Percentiles rank a stretch among this genome's conserved stretches.
Conservation (phyloP, 345 rosid genomes). For the Salix caprea region DNA sequence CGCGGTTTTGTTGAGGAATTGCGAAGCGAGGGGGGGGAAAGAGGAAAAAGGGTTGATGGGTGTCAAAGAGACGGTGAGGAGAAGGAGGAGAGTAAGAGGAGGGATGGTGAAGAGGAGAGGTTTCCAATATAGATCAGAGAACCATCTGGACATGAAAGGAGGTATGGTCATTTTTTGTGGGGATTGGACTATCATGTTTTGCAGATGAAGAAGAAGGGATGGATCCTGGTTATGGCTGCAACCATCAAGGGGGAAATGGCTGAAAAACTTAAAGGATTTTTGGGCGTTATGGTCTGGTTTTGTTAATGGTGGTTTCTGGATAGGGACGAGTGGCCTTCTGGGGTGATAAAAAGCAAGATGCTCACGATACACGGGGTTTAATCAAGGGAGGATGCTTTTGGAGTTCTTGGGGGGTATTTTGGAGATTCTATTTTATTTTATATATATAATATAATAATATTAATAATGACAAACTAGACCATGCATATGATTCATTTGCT, state of each 20-base stretch:
- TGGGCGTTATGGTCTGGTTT: not conserved
- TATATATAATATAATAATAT: too few relatives aligned
- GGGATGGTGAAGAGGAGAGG: constrained; percentile 15
- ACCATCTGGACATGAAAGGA: not conserved
- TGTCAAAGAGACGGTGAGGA: constrained; percentile 1
- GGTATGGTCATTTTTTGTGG: not conserved
- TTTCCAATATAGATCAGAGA: constrained; percentile 15
- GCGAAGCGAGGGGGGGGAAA: constrained; percentile 4
- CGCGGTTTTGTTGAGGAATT: not conserved
- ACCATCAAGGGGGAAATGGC: not conserved
- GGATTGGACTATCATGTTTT: not conserved
- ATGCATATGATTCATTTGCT: not conserved
- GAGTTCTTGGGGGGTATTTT: too few relatives aligned
- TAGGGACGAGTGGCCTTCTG: not conserved
- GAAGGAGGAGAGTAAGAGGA: constrained; percentile 7
- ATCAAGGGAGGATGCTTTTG: not conserved
- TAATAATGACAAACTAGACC: not conserved
- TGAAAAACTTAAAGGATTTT: not conserved
- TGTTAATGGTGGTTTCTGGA: not conserved
- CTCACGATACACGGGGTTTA: not conserved
- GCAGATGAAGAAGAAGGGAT: not conserved
- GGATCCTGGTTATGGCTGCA: not conserved
- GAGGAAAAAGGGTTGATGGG: constrained; percentile 14
- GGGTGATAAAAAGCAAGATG: not conserved
- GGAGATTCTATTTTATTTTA: too few relatives aligned